These are phyloP conservation scores for Scleroderma bovista DNA, from an alignment of 768 basidiomycete genomes.

Conservation along the genomic window DNA sequence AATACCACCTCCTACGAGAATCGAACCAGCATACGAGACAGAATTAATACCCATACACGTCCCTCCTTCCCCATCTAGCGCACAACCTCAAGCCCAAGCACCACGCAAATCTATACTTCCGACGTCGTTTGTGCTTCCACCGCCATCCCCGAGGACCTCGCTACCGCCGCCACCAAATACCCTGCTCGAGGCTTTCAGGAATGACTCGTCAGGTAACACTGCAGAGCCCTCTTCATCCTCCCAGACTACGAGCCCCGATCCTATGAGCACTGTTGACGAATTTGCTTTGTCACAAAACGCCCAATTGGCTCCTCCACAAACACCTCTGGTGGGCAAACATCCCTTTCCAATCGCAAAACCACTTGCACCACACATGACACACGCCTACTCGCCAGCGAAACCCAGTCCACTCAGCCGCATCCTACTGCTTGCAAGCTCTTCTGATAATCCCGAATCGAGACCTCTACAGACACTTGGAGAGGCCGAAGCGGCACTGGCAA, in stretches of 20 bases:
- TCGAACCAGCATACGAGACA: slow-evolving; percentile 47
- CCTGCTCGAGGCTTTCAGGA: slow-evolving; percentile 23
- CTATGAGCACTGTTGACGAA: slow-evolving; percentile 18
- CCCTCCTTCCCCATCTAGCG: slow-evolving; percentile 11
- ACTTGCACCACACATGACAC: slow-evolving; percentile 60
- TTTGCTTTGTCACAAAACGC: background rate
- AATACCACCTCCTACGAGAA: slow-evolving; percentile 28
- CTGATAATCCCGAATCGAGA: slow-evolving; percentile 32
- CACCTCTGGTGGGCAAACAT: slow-evolving; percentile 26
- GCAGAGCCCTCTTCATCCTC: background rate
- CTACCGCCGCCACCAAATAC: slow-evolving; percentile 46
- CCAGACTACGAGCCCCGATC: slow-evolving; percentile 4
- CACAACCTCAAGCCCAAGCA: background rate
- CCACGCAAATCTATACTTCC: slow-evolving; percentile 46
- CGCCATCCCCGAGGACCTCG: slow-evolving; percentile 67
- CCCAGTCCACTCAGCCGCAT: slow-evolving; percentile 81
- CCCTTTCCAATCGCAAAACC: slow-evolving; percentile 72
- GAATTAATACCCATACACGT: slow-evolving; percentile 37
- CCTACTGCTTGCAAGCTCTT: slow-evolving; percentile 63
- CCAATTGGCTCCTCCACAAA: slow-evolving; percentile 11
- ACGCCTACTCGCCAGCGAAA: slow-evolving; percentile 77
- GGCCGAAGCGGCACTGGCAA: slow-evolving; percentile 21
- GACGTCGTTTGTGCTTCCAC: slow-evolving; percentile 71
- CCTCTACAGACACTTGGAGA: background rate
- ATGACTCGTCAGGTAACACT: slow-evolving; percentile 12